Evolutionary conservation across 2,329 filamentous ascomycete genomes (phyloP), one percentile per base, ranked within the genome.

Genomic region (Cercospora zeae-maydis): DNA sequence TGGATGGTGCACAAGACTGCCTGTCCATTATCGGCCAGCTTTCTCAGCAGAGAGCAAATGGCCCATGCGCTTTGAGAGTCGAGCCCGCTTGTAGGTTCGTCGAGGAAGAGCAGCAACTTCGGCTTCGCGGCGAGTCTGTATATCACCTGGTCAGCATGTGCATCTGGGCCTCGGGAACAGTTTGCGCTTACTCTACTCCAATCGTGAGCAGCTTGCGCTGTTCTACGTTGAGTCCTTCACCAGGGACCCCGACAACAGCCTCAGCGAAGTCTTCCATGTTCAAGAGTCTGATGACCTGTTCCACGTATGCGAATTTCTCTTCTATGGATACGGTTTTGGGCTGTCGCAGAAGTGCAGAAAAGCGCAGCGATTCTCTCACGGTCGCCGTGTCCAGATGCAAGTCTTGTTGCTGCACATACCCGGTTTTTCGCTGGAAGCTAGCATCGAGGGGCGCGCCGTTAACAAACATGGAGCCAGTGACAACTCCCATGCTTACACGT

Each of bases 111-210:
- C 1, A 88, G 77, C 2, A 88, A 75, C 45, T 86, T 83, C 0
- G 85, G 85, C 55, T 75, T 75, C 0, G 73, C 73, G 13, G 73
- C 74, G 1, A 77, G 66, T 51, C 58, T 78, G 81, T 92, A 92
- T 19, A 92, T 81, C 1, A 92, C 81, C 4, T 91, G 79, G 67
- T 90, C 84, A 1, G 89, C 89, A 76, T 90, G 84, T 7, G 93
- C 92, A 51, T 24, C 1, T 10, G 13, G 3, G 5, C 11, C 3
- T 1, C 9, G 11, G 19, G 31, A 2, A 14, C 19, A 5, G 8
- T 16, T 4, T 10, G 9, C 19, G 91, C 93, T 33, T 97, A 83
- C 75, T 75, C 74, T 4, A 76, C 74, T 14, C 83, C 85, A 45
- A 88, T 87, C 0, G 84, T 88, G 0, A 87, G 75, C 1, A 85